These are phyloP conservation scores for Peterozyma toletana DNA, from an alignment of 805 yeast species.

Conservation along the genomic window DNA sequence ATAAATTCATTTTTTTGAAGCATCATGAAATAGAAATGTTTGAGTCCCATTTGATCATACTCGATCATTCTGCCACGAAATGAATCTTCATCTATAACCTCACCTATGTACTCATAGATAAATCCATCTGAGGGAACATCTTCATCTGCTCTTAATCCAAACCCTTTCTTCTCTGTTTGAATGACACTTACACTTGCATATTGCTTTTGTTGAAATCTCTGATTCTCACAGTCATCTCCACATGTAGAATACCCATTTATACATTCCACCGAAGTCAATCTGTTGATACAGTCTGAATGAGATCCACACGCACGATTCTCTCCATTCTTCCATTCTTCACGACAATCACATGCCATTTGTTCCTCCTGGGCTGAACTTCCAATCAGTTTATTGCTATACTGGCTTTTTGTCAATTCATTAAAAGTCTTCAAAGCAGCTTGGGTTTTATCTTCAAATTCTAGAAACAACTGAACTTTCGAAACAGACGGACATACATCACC, in stretches of 20 bases:
- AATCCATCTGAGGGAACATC: constrained; percentile 58
- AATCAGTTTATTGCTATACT: constrained; percentile 51
- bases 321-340: constrained; percentile 29
- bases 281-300: constrained; percentile 83
- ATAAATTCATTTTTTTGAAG: constrained; percentile 86
- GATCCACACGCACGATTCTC: constrained; percentile 72
- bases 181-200: constrained; percentile 79
- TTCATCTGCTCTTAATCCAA: constrained; percentile 71
- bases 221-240: constrained; percentile 77
- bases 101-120: constrained; percentile 90
- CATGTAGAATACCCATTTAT: constrained; percentile 62
- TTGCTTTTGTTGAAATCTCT: constrained; percentile 73
- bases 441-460: constrained; percentile 48
- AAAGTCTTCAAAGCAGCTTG: constrained; percentile 62
- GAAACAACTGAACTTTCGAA: constrained; percentile 18
- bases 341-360: constrained; percentile 88
- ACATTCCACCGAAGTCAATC: constrained; percentile 91
- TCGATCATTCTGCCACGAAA: constrained; percentile 68
- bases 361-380: constrained; percentile 72
- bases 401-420: constrained; percentile 46
- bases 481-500: too few relatives aligned
- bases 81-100: constrained; percentile 75
- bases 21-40: constrained; percentile 95
- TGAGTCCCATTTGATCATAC: constrained; percentile 61
- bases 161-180: constrained; percentile 79